phyloP scores from a whole-genome alignment of 805 yeast species.

The Crinitomyces ghanaensis region DNA sequence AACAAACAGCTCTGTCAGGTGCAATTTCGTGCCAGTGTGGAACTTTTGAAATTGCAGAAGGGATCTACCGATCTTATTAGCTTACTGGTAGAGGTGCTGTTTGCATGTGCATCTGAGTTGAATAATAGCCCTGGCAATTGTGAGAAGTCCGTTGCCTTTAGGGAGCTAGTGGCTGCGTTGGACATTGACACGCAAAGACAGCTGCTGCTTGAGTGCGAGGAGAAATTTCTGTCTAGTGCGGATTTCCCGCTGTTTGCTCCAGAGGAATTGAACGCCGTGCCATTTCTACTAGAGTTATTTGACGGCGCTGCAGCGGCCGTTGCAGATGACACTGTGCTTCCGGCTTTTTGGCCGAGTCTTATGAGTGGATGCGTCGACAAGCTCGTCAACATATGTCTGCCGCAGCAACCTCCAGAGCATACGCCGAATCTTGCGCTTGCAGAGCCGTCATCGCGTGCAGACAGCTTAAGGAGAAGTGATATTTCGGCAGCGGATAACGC shows the following conservation, averaged over 20 bases:
- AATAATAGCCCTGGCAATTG: neutral
- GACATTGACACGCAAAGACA: conserved; percentile 10
- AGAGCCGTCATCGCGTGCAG: too few species aligned
- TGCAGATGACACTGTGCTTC: too few species aligned
- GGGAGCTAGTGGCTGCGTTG: conserved; percentile 14
- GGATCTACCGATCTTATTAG: conserved; percentile 1
- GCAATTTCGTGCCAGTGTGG: conserved; percentile 6
- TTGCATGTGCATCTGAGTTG: conserved; percentile 3
- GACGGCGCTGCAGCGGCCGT: conserved; percentile 20
- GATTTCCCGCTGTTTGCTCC: conserved; percentile 14
- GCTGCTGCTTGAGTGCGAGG: conserved; percentile 12
- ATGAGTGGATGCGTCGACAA: too few species aligned
- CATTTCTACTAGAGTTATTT: conserved; percentile 13
- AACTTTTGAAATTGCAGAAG: conserved; percentile 1
- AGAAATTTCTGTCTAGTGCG: conserved; percentile 13
- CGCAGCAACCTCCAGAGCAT: too few species aligned
- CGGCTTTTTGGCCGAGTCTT: too few species aligned
- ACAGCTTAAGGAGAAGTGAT: too few species aligned
- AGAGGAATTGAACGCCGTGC: conserved; percentile 3
- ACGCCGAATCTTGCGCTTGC: too few species aligned
- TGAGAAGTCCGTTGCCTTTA: too few species aligned
- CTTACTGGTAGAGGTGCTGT: conserved; percentile 1
- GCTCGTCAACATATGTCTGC: too few species aligned
- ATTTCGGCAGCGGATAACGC: too few species aligned
- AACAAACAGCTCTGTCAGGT: conserved; percentile 15